Percentiles rank a stretch among this genome's conserved stretches.
Evolutionary conservation across 768 basidiomycete genomes (phyloP).

Genomic region (Mycena haematopus): DNA sequence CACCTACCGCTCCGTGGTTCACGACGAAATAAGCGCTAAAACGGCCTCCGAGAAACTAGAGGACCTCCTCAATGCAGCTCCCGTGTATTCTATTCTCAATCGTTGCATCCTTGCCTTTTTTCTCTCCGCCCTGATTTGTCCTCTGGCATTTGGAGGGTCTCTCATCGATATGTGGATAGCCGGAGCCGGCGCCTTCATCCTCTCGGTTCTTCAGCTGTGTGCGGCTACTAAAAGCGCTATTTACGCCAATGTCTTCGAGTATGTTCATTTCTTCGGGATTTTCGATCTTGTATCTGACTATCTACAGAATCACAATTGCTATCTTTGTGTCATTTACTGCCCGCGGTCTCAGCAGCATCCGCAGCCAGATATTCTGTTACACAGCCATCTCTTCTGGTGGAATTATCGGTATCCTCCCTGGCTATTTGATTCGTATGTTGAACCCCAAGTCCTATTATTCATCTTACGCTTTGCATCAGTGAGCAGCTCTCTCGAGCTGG

Average conservation of each 20-base stretch:
- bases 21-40: slow-evolving; percentile 89
- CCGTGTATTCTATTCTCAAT: slow-evolving; percentile 66
- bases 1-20: slow-evolving; percentile 87
- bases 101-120: slow-evolving; percentile 74
- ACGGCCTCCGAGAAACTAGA: slow-evolving; percentile 71
- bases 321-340: slow-evolving; percentile 83
- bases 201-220: slow-evolving; percentile 74
- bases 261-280: slow-evolving; percentile 37
- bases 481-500: slow-evolving; percentile 82
- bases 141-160: slow-evolving; percentile 84
- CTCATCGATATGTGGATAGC: slow-evolving; percentile 88
- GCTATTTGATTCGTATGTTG: slow-evolving; percentile 76
- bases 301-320: slow-evolving; percentile 75
- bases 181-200: slow-evolving; percentile 68
- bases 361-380: slow-evolving; percentile 84
- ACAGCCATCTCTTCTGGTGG: slow-evolving; percentile 88
- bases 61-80: slow-evolving; percentile 63
- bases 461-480: slow-evolving; percentile 45
- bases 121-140: slow-evolving; percentile 80
- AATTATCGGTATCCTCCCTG: slow-evolving; percentile 90
- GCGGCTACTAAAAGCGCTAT: slow-evolving; percentile 79
- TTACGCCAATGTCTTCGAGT: slow-evolving; percentile 95
- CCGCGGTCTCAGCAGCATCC: slow-evolving; percentile 82
- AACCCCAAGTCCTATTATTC: neutral
- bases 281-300: slow-evolving; percentile 21